Percentiles rank a stretch among this genome's conserved stretches.
phyloP scores from a whole-genome alignment of 768 basidiomycete species.

The Suillus cothurnatus region DNA sequence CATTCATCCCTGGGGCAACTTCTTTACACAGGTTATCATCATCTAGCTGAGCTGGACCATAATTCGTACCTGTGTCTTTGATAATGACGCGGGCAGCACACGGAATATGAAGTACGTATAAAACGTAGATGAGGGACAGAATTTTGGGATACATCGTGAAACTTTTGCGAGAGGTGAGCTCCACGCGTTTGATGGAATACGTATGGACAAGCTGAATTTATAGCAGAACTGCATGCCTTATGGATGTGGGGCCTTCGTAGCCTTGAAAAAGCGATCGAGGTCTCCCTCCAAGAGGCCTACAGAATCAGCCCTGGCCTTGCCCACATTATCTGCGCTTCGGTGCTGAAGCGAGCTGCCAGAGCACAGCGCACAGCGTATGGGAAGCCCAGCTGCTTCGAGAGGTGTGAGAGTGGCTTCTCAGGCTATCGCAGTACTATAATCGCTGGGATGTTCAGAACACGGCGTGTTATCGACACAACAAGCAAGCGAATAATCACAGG shows the following conservation, averaged over 20 bases:
- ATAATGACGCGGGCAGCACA: neutral
- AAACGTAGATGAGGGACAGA: neutral
- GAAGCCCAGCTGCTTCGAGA: neutral
- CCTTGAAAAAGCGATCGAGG: slow-evolving; percentile 1
- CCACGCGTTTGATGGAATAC: neutral
- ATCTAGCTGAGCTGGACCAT: neutral
- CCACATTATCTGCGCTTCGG: slow-evolving; percentile 1
- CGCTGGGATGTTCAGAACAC: slow-evolving; percentile 3
- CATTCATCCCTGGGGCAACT: neutral
- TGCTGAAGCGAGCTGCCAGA: neutral
- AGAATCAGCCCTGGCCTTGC: neutral
- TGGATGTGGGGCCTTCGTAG: slow-evolving; percentile 2
- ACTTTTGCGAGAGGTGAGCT: neutral
- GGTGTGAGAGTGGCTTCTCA: slow-evolving; percentile 5
- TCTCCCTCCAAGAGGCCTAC: neutral
- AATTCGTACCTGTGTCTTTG: neutral
- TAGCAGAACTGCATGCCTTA: neutral
- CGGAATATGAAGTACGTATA: neutral
- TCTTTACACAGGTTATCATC: neutral
- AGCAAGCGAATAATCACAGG: slow-evolving; percentile 1
- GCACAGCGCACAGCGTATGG: neutral
- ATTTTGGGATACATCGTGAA: neutral
- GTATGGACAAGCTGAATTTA: neutral
- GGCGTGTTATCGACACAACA: slow-evolving; percentile 5
- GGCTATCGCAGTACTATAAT: slow-evolving; percentile 9